These are phyloP conservation scores for Amylocarpus encephaloides DNA, from an alignment of 2,329 filamentous ascomycete species.

Conservation along the genomic window DNA sequence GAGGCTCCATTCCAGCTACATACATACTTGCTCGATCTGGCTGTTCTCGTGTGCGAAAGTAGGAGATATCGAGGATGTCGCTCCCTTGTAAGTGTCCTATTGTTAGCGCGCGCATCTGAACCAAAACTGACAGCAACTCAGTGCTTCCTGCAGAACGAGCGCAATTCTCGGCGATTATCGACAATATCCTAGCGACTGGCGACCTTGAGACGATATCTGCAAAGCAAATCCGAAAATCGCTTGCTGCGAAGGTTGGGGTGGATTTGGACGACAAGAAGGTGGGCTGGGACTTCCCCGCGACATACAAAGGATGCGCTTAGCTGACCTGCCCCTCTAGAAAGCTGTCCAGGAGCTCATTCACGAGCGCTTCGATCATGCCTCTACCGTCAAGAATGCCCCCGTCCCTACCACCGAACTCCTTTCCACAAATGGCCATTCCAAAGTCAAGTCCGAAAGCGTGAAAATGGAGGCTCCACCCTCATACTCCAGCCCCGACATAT, in stretches of 20 bases:
- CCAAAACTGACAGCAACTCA: constrained; percentile 8
- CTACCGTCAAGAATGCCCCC: no score
- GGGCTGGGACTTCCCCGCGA: not conserved
- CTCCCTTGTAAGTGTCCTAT: not conserved
- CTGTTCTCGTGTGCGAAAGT: no score
- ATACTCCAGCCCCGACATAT: not conserved
- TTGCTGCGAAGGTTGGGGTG: constrained; percentile 28
- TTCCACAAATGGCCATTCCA: constrained; percentile 18
- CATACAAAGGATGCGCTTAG: constrained; percentile 1
- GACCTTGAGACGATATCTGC: constrained; percentile 35
- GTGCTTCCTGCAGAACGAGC: constrained; percentile 27
- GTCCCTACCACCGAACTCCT: not conserved
- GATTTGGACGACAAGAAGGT: constrained; percentile 36
- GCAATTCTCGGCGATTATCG: constrained; percentile 35
- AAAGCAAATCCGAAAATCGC: constrained; percentile 33
- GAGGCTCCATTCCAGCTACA: no score
- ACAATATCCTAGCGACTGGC: constrained; percentile 32
- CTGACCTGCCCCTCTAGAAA: constrained; percentile 32
- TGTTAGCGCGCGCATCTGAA: not conserved
- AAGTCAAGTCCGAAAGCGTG: constrained; percentile 8
- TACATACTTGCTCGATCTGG: no score
- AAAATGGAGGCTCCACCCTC: constrained; percentile 14
- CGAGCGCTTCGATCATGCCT: constrained; percentile 47
- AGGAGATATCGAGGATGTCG: no score
- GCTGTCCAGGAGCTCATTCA: constrained; percentile 48